phyloP scores from a whole-genome alignment of 2,329 filamentous ascomycete genomes.

The Chaetomium sp. region DNA sequence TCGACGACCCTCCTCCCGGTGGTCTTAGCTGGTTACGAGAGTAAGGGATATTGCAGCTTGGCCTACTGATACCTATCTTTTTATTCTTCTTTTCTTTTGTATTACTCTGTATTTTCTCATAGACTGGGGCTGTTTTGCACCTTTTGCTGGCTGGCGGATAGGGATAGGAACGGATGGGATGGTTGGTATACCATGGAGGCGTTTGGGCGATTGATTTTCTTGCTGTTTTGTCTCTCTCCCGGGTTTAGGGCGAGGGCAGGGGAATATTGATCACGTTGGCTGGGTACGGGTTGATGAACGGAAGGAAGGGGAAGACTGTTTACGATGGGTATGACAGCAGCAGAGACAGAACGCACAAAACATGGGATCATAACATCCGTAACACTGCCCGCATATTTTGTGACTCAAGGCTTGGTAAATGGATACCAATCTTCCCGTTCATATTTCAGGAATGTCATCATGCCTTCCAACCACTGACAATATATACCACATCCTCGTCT shows the following conservation, averaged over 20 bases:
- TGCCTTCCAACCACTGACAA: slow-evolving; percentile 58
- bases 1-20: neutral
- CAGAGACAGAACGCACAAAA: slow-evolving; percentile 15
- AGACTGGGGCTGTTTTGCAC: neutral
- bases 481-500: slow-evolving; percentile 63
- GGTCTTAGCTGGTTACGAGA: neutral
- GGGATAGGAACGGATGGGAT: neutral
- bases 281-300: neutral
- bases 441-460: slow-evolving; percentile 27
- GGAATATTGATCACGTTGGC: neutral
- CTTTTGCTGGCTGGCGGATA: no score
- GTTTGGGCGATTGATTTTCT: neutral
- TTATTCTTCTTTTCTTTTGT: neutral
- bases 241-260: neutral
- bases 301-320: neutral
- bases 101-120: neutral
- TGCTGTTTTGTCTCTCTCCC: neutral
- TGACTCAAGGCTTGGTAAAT: neutral
- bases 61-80: neutral
- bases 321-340: slow-evolving; percentile 18
- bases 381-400: neutral
- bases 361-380: neutral
- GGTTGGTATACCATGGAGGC: slow-evolving; percentile 7
- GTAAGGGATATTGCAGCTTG: neutral
- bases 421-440: slow-evolving; percentile 13